phyloP scores from a whole-genome alignment of 2,329 filamentous ascomycete genomes.

The Pyricularia pennisetigena region DNA sequence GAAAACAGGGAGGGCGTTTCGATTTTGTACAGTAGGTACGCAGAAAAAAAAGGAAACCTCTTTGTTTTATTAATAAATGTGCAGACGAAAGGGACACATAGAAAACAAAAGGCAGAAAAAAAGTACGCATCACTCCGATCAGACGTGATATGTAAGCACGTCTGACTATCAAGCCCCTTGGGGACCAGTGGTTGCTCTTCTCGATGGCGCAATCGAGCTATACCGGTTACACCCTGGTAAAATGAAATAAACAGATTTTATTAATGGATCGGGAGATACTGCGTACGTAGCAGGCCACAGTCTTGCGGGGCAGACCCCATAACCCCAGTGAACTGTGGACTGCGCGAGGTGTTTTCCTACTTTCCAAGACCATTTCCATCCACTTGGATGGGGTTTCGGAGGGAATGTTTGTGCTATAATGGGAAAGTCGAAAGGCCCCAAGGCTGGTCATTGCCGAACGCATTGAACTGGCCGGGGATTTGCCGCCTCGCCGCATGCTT shows the following conservation, averaged over 20 bases:
- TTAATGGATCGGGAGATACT: not conserved
- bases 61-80: not conserved
- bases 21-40: not conserved
- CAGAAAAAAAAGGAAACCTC: not conserved
- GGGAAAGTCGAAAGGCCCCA: not conserved
- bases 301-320: not conserved
- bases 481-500: not conserved
- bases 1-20: not conserved
- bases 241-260: not conserved
- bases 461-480: not conserved
- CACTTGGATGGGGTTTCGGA: not conserved
- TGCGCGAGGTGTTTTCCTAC: not conserved
- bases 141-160: not conserved
- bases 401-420: not conserved
- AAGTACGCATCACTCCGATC: not conserved
- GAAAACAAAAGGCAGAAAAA: not conserved
- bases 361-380: not conserved
- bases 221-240: not conserved
- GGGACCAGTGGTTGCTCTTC: not conserved
- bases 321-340: not conserved
- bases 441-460: not conserved
- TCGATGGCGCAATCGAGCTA: slow-evolving; percentile 2
- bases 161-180: not conserved
- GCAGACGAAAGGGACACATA: not conserved
- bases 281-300: not conserved